Base-by-base conservation (phyloP, 2,329 filamentous ascomycete genomes). In the Colletotrichum paranaense region DNA sequence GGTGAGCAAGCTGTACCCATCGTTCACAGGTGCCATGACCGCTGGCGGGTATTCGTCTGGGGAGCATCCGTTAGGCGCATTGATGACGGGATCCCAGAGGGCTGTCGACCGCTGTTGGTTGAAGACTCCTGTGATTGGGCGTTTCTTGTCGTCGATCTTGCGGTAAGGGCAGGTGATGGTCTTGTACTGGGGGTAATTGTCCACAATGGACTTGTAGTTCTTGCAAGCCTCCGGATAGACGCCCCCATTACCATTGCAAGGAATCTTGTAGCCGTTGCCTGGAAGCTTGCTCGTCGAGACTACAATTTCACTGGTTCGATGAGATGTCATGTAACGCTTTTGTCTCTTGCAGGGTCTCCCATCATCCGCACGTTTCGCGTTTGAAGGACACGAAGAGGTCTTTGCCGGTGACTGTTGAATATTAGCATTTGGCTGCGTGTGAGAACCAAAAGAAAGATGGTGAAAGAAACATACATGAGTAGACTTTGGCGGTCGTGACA, bases 181-280 rank as follows among this genome's bases (percentile, higher is more conserved):
- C 26, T 63, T 63, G 42, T 63, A 63, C 60, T 63, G 28, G 7
- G 60, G 60, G 26, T 63, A 63, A 19, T 52, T 24, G 24, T 63
- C 26, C 16, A 63, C 60, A n/a, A 63, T 63, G 42, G 60, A 63
- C 42, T 22, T 63, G 60, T 63, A 63, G n/a, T 63, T 63, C 60
- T 63, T 63, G 19, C 60, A 63, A 22, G 60, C 60, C 49, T 63
- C 60, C 24, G 60, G 24, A 28, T 63, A 63, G 22, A 30, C 60
- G 12, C 60, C 60, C 26, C 42, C 42, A 24, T 42, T 42, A n/a
- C 60, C 42, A 16, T 24, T 26, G 42, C 60, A 63, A 8, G 42
- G 38, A 22, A 63, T 63, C 26, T n/a, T 28, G 56, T 58, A 22
- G n/a, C 56, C 56, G 16, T 24, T 19, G 26, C 11, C 12, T 32